A percentile compares a stretch with the other conserved stretches of the same genome.
phyloP scores from a whole-genome alignment of 179 eudicot genomes.

The Spergularia azorica region DNA sequence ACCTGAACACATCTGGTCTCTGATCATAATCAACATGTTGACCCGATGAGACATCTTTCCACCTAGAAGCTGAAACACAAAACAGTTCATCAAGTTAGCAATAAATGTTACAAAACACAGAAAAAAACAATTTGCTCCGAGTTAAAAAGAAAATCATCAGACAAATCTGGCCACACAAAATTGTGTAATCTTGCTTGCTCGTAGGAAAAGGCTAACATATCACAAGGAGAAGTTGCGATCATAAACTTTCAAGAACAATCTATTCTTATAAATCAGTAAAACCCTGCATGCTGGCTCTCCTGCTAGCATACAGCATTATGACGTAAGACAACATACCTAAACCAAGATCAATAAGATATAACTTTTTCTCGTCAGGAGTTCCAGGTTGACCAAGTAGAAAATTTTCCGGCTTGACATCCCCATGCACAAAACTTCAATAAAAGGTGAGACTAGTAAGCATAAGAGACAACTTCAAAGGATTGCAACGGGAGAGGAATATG shows the following conservation, averaged over 20 bases:
- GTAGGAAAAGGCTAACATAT: not conserved
- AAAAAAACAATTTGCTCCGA: too few relatives aligned
- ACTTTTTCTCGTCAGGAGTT: conserved; percentile 83
- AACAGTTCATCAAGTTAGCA: conserved; percentile 22
- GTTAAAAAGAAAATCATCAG: too few relatives aligned
- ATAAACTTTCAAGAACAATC: not conserved
- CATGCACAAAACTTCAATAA: conserved; percentile 79
- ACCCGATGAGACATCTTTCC: conserved; percentile 88
- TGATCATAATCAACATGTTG: conserved; percentile 95
- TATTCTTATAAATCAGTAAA: not conserved
- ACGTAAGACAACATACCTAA: conserved; percentile 55
- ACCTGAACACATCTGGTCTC: conserved; percentile 98
- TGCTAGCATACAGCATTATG: not conserved
- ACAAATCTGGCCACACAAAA: not conserved
- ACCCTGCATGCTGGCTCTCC: not conserved
- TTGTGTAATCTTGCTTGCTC: not conserved
- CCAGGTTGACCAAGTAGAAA: conserved; percentile 93
- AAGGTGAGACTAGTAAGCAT: not conserved
- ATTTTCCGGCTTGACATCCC: conserved; percentile 96
- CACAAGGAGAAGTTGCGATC: not conserved
- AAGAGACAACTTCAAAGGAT: not conserved
- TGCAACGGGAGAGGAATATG: not conserved
- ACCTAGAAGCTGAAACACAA: conserved; percentile 72
- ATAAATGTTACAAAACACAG: not conserved
- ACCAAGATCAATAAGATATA: conserved; percentile 93